These are phyloP conservation scores for Evernia prunastri DNA, from an alignment of 495 filamentous ascomycete species.

Conservation along the genomic window DNA sequence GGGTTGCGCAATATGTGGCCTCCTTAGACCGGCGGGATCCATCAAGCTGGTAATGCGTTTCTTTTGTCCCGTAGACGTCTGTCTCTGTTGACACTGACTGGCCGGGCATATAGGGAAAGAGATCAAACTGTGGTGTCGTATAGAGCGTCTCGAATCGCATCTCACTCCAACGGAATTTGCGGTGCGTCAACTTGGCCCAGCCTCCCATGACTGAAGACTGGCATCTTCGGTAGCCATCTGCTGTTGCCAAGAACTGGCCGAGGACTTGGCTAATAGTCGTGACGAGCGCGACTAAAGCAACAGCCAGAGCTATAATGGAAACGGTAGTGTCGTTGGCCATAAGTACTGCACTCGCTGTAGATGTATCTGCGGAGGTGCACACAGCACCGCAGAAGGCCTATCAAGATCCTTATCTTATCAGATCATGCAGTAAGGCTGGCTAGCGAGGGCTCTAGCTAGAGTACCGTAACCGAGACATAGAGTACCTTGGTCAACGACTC, in stretches of 20 bases:
- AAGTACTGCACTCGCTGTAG: neutral
- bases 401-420: too few relatives aligned
- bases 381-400: too few relatives aligned
- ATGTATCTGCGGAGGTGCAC: too few relatives aligned
- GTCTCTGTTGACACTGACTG: neutral
- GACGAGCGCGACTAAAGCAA: slow-evolving; percentile 34
- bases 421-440: too few relatives aligned
- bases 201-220: slow-evolving; percentile 32
- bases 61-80: neutral
- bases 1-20: slow-evolving; percentile 4
- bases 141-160: slow-evolving; percentile 32
- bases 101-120: slow-evolving; percentile 13
- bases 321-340: slow-evolving; percentile 15
- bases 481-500: too few relatives aligned
- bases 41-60: slow-evolving; percentile 6
- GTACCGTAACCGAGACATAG: too few relatives aligned
- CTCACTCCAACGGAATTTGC: slow-evolving; percentile 28
- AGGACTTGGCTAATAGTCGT: slow-evolving; percentile 33
- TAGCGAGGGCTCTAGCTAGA: too few relatives aligned
- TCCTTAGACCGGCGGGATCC: slow-evolving; percentile 1
- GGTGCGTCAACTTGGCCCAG: slow-evolving; percentile 28
- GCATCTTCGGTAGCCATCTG: slow-evolving; percentile 37
- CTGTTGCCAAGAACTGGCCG: slow-evolving; percentile 35
- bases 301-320: slow-evolving; percentile 28
- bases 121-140: slow-evolving; percentile 25